These are phyloP conservation scores for Talaromyces sp. DNA, from an alignment of 2,329 filamentous ascomycete species.

Conservation along the genomic window DNA sequence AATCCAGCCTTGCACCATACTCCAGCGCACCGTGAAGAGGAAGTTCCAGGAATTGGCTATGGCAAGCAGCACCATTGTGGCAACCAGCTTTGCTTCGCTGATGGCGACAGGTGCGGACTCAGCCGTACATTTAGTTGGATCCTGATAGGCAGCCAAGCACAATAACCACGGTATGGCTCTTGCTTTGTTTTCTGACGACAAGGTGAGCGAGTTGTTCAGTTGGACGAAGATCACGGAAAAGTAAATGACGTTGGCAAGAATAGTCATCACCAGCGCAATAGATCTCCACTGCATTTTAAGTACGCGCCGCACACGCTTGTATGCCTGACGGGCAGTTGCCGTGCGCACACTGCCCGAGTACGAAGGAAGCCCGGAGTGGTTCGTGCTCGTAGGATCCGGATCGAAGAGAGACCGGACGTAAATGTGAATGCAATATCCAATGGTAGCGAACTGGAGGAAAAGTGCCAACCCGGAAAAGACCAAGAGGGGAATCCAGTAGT, in stretches of 20 bases:
- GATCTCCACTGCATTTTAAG: slow-evolving; percentile 92
- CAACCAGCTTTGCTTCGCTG: slow-evolving; percentile 70
- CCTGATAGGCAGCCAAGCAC: slow-evolving; percentile 60
- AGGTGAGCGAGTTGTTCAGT: slow-evolving; percentile 67
- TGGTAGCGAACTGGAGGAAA: slow-evolving; percentile 78
- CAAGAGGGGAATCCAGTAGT: slow-evolving; percentile 86
- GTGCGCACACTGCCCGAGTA: slow-evolving; percentile 72
- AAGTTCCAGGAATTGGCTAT: slow-evolving; percentile 85
- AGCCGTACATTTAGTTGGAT: slow-evolving; percentile 64
- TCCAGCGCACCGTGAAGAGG: slow-evolving; percentile 72
- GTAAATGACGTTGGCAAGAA: slow-evolving; percentile 87
- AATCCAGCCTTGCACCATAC: slow-evolving; percentile 82
- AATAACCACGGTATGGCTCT: slow-evolving; percentile 62
- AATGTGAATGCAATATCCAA: slow-evolving; percentile 88
- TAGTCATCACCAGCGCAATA: slow-evolving; percentile 82
- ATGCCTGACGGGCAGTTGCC: slow-evolving; percentile 82
- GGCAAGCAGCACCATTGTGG: slow-evolving; percentile 76
- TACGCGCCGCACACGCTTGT: slow-evolving; percentile 78
- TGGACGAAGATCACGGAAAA: slow-evolving; percentile 89
- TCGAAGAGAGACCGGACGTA: slow-evolving; percentile 82
- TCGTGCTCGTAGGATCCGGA: slow-evolving; percentile 61
- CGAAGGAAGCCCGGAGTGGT: slow-evolving; percentile 65
- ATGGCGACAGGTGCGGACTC: slow-evolving; percentile 62
- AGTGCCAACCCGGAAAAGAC: slow-evolving; percentile 71
- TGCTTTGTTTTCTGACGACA: slow-evolving; percentile 51